Conservation (phyloP, 192 early-diverging fungal species). For the Radiomyces spectabilis region DNA sequence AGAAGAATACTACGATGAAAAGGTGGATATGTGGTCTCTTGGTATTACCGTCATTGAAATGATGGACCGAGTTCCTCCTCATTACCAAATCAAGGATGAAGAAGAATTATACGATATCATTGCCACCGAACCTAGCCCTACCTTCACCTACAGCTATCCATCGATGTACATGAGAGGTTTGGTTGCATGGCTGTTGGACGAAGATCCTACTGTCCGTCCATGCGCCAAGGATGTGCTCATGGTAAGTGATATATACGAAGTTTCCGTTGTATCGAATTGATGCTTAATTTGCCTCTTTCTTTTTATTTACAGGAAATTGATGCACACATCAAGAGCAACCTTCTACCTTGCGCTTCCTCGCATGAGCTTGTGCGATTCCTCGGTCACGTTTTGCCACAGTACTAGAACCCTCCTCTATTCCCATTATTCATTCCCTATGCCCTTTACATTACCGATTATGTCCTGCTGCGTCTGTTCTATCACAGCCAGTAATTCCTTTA, state of each 20-base stretch:
- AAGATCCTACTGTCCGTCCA: conserved; percentile 24
- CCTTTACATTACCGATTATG: too few relatives aligned
- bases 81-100: conserved; percentile 36
- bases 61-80: conserved; percentile 40
- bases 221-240: conserved; percentile 25
- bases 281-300: neutral
- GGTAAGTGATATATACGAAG: neutral
- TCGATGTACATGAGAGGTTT: conserved; percentile 36
- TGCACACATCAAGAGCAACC: conserved; percentile 23
- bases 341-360: conserved; percentile 19
- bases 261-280: neutral
- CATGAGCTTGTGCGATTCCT: conserved; percentile 21
- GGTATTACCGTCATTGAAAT: conserved; percentile 45
- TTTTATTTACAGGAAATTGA: conserved; percentile 20
- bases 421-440: too few relatives aligned
- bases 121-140: conserved; percentile 27
- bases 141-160: conserved; percentile 32
- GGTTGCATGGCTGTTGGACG: conserved; percentile 32
- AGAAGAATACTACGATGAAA: conserved; percentile 37
- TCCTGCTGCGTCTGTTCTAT: too few relatives aligned
- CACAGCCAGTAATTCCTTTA: too few relatives aligned
- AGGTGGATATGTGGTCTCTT: conserved; percentile 48
- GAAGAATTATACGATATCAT: conserved; percentile 33
- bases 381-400: conserved; percentile 21
- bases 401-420: too few relatives aligned